Evolutionary conservation across 2,329 filamentous ascomycete genomes (phyloP).

Genomic region (Aspergillus viridinutans): DNA sequence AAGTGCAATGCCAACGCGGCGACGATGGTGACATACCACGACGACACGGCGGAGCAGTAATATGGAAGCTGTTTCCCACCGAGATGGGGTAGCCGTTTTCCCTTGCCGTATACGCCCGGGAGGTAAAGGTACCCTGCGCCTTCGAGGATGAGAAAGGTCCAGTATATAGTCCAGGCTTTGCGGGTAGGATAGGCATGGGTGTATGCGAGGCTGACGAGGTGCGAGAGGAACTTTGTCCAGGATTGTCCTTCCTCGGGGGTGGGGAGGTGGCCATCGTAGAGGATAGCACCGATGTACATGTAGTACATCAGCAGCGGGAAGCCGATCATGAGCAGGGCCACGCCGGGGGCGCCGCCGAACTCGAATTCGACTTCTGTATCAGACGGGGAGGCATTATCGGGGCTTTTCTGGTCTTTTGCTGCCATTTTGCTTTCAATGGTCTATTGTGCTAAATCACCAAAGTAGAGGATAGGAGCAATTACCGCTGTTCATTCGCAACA

Average conservation of each 20-base stretch:
- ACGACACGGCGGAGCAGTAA: slow-evolving; percentile 84
- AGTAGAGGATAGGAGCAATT: background rate
- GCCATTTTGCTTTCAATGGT: background rate
- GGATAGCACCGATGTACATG: slow-evolving; percentile 94
- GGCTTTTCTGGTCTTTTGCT: background rate
- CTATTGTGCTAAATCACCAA: background rate
- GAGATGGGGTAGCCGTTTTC: slow-evolving; percentile 78
- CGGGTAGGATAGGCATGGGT: slow-evolving; percentile 76
- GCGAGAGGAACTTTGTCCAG: slow-evolving; percentile 63
- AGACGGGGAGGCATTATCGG: background rate
- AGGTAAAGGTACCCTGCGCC: slow-evolving; percentile 75
- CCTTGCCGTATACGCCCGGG: slow-evolving; percentile 80
- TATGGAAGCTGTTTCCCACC: slow-evolving; percentile 82
- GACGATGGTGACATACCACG: slow-evolving; percentile 78
- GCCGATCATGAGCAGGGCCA: slow-evolving; percentile 74
- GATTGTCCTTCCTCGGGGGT: slow-evolving; percentile 60
- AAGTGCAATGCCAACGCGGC: slow-evolving; percentile 68
- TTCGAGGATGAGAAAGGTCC: slow-evolving; percentile 83
- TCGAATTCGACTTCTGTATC: slow-evolving; percentile 47
- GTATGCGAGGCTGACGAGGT: slow-evolving; percentile 69
- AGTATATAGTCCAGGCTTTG: slow-evolving; percentile 89
- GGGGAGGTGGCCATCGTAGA: slow-evolving; percentile 81
- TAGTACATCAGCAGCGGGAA: slow-evolving; percentile 96
- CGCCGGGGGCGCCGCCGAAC: slow-evolving; percentile 80
- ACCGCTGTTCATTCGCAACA: background rate